phyloP scores from a whole-genome alignment of 352 stramenopile species.

The Phytophthora hybrid region DNA sequence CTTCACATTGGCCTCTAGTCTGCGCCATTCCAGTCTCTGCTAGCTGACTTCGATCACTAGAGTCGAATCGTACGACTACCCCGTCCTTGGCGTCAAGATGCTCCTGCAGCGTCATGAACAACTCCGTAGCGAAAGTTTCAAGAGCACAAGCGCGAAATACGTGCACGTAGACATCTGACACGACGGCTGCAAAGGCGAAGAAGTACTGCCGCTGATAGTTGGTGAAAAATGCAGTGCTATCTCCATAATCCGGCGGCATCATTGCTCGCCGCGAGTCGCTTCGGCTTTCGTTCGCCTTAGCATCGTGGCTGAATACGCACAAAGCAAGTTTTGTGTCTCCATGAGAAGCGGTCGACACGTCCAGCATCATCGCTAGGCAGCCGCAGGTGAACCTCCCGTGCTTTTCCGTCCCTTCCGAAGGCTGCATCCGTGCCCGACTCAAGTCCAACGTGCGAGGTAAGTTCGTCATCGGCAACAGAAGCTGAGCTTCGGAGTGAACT shows the following conservation, averaged over 20 bases:
- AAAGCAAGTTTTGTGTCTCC: conserved; percentile 52
- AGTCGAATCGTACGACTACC: conserved; percentile 42
- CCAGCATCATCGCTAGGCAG: conserved; percentile 75
- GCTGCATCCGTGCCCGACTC: conserved; percentile 50
- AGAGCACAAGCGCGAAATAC: conserved; percentile 69
- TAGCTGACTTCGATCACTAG: background rate
- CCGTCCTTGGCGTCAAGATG: conserved; percentile 54
- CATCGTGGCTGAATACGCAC: conserved; percentile 69
- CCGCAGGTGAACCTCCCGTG: conserved; percentile 58
- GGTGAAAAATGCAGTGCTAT: conserved; percentile 48
- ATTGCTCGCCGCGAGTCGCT: conserved; percentile 2
- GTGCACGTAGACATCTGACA: conserved; percentile 53
- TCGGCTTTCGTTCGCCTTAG: conserved; percentile 11
- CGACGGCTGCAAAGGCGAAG: conserved; percentile 58
- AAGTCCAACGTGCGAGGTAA: conserved; percentile 69
- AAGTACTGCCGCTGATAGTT: conserved; percentile 65
- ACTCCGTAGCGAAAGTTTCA: conserved; percentile 53
- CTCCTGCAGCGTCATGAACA: conserved; percentile 57
- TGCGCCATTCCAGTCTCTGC: background rate
- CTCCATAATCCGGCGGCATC: conserved; percentile 24
- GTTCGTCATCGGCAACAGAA: conserved; percentile 78
- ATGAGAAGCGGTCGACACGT: conserved; percentile 27
- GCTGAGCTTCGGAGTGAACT: conserved; percentile 60
- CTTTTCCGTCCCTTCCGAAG: conserved; percentile 60
- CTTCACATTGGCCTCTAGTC: background rate